Conservation (phyloP, 1,139 yeast genomes). For the Geotrichum restrictum region DNA sequence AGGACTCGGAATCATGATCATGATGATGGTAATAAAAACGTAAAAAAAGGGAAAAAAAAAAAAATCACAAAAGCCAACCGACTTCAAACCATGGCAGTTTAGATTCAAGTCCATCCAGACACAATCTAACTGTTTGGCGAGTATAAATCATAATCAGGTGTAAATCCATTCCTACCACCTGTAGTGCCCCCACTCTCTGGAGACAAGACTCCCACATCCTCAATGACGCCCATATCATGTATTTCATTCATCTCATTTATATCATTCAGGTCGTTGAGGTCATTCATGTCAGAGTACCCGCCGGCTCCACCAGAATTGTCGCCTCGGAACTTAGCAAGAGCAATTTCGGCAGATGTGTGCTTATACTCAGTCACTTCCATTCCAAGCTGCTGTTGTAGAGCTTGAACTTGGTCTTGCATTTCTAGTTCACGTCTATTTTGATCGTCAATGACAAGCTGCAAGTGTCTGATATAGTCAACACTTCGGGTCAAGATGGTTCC, state of each 20-base stretch:
- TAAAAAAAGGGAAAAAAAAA: background rate
- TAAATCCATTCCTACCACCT: constrained; percentile 11
- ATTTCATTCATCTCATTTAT: background rate
- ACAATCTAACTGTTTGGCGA: constrained; percentile 2
- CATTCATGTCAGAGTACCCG: constrained; percentile 1
- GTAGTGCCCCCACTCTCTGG: constrained; percentile 16
- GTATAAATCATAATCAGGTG: constrained; percentile 18
- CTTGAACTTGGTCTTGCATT: constrained; percentile 57
- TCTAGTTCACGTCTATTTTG: constrained; percentile 73
- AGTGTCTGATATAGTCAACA: constrained; percentile 72
- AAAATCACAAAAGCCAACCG: no score
- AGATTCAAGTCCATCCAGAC: no score
- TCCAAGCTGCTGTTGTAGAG: constrained; percentile 46
- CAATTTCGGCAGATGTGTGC: constrained; percentile 76
- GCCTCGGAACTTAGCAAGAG: constrained; percentile 55
- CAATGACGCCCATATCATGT: no score
- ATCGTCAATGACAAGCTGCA: constrained; percentile 59
- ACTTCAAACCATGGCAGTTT: no score
- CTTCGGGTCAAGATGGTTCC: constrained; percentile 84
- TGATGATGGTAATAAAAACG: background rate
- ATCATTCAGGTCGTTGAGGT: constrained; percentile 33
- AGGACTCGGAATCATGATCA: background rate
- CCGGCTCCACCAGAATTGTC: background rate
- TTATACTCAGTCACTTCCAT: constrained; percentile 49
- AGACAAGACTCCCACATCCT: constrained; percentile 2